These are phyloP conservation scores for Leccinum pellstonianum DNA, from an alignment of 768 basidiomycete genomes.

Conservation along the genomic window DNA sequence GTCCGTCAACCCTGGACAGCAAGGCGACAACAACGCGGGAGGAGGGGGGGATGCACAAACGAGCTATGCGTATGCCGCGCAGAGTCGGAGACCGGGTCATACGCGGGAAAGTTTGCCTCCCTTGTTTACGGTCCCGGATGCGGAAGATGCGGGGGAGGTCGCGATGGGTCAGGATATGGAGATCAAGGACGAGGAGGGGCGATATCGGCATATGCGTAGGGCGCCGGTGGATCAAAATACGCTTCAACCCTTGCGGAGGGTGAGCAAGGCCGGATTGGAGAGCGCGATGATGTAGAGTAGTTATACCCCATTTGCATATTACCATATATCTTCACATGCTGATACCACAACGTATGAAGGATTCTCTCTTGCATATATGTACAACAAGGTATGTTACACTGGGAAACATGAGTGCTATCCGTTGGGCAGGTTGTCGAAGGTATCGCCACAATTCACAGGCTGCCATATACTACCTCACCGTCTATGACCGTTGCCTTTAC, in stretches of 20 bases:
- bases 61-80: conserved; percentile 45
- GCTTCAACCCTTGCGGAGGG: conserved; percentile 83
- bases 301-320: conserved; percentile 16
- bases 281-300: conserved; percentile 42
- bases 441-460: conserved; percentile 13
- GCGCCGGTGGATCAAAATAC: conserved; percentile 89
- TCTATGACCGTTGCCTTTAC: conserved; percentile 77
- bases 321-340: conserved; percentile 6
- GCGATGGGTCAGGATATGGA: conserved; percentile 59
- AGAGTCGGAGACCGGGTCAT: conserved; percentile 54
- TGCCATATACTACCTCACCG: conserved; percentile 65
- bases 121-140: conserved; percentile 27
- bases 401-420: no score
- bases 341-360: background rate
- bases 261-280: conserved; percentile 93
- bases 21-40: conserved; percentile 7
- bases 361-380: background rate
- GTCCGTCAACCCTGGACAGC: conserved; percentile 12
- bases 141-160: no score
- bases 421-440: background rate
- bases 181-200: conserved; percentile 79
- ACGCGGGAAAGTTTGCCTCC: conserved; percentile 65
- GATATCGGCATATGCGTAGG: conserved; percentile 83
- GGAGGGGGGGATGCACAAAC: conserved; percentile 29
- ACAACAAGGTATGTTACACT: background rate